phyloP scores from a whole-genome alignment of 2,329 filamentous ascomycete species.

The Phoma herbarum region DNA sequence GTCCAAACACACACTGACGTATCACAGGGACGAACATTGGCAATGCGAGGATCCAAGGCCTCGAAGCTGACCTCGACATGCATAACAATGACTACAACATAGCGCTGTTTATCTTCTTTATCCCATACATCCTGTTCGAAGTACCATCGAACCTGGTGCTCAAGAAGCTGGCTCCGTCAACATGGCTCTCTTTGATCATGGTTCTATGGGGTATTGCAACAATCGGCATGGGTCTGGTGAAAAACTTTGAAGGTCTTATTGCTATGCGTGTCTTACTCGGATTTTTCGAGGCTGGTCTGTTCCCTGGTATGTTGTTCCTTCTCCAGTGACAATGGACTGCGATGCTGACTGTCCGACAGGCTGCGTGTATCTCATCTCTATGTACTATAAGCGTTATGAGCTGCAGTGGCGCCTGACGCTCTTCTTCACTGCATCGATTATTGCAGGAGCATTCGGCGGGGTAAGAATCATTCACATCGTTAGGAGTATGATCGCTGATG shows the following conservation, averaged over 20 bases:
- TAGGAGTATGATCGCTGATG: not conserved
- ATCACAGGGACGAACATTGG: conserved; percentile 32
- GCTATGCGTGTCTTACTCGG: conserved; percentile 55
- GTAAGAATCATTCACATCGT: conserved; percentile 24
- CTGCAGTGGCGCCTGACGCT: conserved; percentile 54
- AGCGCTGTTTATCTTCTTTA: conserved; percentile 51
- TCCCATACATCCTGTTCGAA: conserved; percentile 51
- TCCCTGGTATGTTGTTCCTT: conserved; percentile 27
- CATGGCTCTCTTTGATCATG: conserved; percentile 52
- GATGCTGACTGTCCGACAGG: conserved; percentile 23
- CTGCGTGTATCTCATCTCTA: conserved; percentile 44
- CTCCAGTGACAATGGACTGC: too few relatives aligned
- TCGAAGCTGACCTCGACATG: conserved; percentile 52
- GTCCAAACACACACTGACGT: not conserved
- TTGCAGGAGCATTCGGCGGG: conserved; percentile 55
- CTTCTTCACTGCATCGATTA: conserved; percentile 54
- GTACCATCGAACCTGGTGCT: conserved; percentile 48
- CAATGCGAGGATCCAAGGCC: conserved; percentile 54
- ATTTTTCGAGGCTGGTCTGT: conserved; percentile 51
- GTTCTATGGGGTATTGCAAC: conserved; percentile 53
- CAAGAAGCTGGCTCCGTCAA: conserved; percentile 51
- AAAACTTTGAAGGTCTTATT: conserved; percentile 57
- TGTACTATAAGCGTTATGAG: conserved; percentile 57
- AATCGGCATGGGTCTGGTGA: conserved; percentile 58
- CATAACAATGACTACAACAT: conserved; percentile 49